Percentiles rank a stretch among this genome's conserved stretches.
These are phyloP conservation scores for Waltergamsia citrina DNA, from an alignment of 2,329 filamentous ascomycete genomes.

Conservation along the genomic window DNA sequence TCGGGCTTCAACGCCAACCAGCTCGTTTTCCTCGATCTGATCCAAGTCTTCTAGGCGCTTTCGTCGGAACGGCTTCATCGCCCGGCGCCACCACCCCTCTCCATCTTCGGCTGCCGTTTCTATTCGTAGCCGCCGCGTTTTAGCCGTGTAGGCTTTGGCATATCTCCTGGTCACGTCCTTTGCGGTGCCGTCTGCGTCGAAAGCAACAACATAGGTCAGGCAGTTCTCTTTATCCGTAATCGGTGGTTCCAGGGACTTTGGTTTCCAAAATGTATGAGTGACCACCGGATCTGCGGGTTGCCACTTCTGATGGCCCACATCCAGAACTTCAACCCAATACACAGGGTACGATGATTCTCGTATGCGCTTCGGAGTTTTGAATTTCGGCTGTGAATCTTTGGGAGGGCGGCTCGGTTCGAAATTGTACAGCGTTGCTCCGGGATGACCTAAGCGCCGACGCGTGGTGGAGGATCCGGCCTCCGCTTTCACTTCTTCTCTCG, in stretches of 20 bases:
- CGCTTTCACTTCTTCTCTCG: conserved; percentile 8
- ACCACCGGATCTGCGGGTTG: conserved; percentile 78
- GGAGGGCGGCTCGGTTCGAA: conserved; percentile 32
- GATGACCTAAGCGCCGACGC: conserved; percentile 41
- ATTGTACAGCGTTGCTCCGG: conserved; percentile 42
- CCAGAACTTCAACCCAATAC: conserved; percentile 92
- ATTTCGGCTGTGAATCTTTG: conserved; percentile 8
- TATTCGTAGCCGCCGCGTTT: conserved; percentile 74
- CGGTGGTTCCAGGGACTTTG: conserved; percentile 72
- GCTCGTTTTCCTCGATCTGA: conserved; percentile 72
- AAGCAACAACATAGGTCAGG: conserved; percentile 77
- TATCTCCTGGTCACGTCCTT: conserved; percentile 86
- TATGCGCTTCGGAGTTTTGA: conserved; percentile 31
- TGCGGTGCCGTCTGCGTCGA: conserved; percentile 69
- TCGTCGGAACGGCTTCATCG: conserved; percentile 37
- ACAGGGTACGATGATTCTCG: conserved; percentile 71
- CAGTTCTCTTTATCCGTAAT: conserved; percentile 66
- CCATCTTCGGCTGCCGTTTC: conserved; percentile 47
- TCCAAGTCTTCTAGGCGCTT: conserved; percentile 53
- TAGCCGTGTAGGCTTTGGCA: conserved; percentile 79
- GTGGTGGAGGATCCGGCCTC: conserved; percentile 19
- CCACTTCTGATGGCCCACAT: conserved; percentile 84
- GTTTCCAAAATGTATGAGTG: conserved; percentile 65
- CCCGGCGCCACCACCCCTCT: conserved; percentile 42
- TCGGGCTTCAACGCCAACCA: conserved; percentile 58